Conservation (phyloP, 2,329 filamentous ascomycete genomes). For the Paracorniculantispora psalliotae region DNA sequence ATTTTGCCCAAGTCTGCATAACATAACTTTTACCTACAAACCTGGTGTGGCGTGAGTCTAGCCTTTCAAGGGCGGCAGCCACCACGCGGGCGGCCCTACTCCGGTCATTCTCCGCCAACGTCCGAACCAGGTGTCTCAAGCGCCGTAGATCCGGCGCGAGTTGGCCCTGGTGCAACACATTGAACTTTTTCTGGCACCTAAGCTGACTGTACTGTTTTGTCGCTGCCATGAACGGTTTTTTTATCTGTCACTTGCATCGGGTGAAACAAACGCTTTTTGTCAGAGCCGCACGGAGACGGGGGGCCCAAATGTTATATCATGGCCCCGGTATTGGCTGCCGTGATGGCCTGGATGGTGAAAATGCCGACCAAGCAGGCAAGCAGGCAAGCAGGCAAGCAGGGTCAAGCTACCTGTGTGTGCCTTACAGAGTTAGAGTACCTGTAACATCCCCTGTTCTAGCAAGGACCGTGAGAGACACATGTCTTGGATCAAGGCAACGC, state of each 20-base stretch:
- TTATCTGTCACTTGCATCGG: neutral
- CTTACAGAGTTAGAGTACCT: too few relatives aligned
- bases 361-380: too few relatives aligned
- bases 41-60: neutral
- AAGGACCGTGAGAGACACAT: neutral
- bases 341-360: neutral
- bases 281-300: neutral
- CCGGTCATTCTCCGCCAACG: slow-evolving; percentile 13
- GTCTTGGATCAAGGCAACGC: neutral
- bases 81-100: slow-evolving; percentile 12
- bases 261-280: neutral
- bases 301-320: neutral
- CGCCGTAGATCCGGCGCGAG: slow-evolving; percentile 8
- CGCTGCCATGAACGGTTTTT: neutral
- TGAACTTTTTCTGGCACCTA: neutral
- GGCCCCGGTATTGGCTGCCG: neutral
- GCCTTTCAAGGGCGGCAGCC: neutral
- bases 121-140: slow-evolving; percentile 12
- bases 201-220: neutral
- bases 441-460: neutral
- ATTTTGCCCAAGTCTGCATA: neutral
- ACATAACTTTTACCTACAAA: neutral
- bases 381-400: neutral
- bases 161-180: neutral
- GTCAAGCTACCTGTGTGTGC: too few relatives aligned